phyloP scores from a whole-genome alignment of 805 yeast genomes.

The Isabelozyma rhagii region DNA sequence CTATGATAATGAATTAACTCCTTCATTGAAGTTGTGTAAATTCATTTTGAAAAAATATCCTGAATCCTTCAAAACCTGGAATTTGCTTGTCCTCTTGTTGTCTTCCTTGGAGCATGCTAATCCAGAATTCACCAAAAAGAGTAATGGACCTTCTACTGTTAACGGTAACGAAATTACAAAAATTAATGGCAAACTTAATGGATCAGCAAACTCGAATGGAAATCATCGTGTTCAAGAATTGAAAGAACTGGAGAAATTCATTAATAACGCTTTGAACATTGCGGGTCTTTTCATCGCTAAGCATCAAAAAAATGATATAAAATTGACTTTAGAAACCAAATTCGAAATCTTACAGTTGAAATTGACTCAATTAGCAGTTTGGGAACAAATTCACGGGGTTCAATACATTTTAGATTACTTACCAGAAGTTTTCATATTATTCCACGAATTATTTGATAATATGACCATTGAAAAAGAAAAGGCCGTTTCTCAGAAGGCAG shows the following conservation, averaged over 20 bases:
- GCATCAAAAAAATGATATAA: slow-evolving; percentile 20
- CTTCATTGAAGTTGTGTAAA: slow-evolving; percentile 46
- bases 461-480: slow-evolving; percentile 9
- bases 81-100: slow-evolving; percentile 59
- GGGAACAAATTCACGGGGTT: slow-evolving; percentile 58
- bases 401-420: slow-evolving; percentile 57
- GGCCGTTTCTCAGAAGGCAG: background rate
- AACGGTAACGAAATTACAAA: background rate
- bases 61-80: slow-evolving; percentile 61
- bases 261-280: slow-evolving; percentile 48
- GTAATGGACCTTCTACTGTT: background rate
- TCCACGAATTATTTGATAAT: slow-evolving; percentile 46
- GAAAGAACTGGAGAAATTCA: slow-evolving; percentile 53
- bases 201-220: background rate
- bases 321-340: slow-evolving; percentile 28
- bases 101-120: slow-evolving; percentile 48
- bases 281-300: slow-evolving; percentile 32
- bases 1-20: slow-evolving; percentile 37
- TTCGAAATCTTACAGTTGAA: slow-evolving; percentile 64
- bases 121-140: slow-evolving; percentile 9
- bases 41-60: slow-evolving; percentile 49
- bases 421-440: slow-evolving; percentile 63
- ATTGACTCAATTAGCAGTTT: slow-evolving; percentile 69
- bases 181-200: slow-evolving; percentile 1
- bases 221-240: slow-evolving; percentile 2